Evolutionary conservation across 495 filamentous ascomycete genomes (phyloP).

Genomic region (Aspergillus hancockii): DNA sequence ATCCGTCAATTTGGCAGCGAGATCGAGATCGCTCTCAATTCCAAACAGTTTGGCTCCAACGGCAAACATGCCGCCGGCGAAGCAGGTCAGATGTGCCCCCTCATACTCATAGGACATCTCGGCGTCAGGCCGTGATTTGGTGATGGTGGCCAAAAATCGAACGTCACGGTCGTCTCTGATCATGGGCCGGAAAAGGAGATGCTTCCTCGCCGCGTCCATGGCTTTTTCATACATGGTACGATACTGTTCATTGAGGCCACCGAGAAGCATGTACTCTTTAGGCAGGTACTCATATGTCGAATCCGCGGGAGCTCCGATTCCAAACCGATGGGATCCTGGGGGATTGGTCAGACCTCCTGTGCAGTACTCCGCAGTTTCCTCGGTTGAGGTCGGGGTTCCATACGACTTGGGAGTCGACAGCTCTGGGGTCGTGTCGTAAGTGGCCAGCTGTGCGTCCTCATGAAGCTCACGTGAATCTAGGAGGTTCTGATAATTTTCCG

Average conservation of each 20-base stretch:
- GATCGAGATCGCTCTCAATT: constrained; percentile 74
- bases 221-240: constrained; percentile 75
- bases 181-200: constrained; percentile 87
- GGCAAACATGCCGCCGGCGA: constrained; percentile 91
- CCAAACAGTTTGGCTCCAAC: constrained; percentile 86
- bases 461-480: constrained; percentile 24
- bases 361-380: constrained; percentile 24
- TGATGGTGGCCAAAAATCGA: constrained; percentile 67
- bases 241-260: constrained; percentile 81
- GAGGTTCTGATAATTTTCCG: constrained; percentile 28
- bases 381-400: constrained; percentile 2
- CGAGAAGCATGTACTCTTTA: constrained; percentile 75
- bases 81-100: constrained; percentile 81
- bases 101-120: constrained; percentile 53
- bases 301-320: constrained; percentile 82
- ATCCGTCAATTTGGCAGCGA: constrained; percentile 80
- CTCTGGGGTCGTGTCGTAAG: constrained; percentile 17
- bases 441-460: constrained; percentile 29
- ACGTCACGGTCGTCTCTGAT: constrained; percentile 70
- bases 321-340: constrained; percentile 47
- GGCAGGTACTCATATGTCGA: constrained; percentile 95
- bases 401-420: background rate
- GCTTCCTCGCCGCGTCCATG: constrained; percentile 67
- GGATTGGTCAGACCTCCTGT: constrained; percentile 31
- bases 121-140: constrained; percentile 31